Evolutionary conservation across 371 early-diverging fungal genomes (phyloP).

Genomic region (Furculomyces boomerangus): DNA sequence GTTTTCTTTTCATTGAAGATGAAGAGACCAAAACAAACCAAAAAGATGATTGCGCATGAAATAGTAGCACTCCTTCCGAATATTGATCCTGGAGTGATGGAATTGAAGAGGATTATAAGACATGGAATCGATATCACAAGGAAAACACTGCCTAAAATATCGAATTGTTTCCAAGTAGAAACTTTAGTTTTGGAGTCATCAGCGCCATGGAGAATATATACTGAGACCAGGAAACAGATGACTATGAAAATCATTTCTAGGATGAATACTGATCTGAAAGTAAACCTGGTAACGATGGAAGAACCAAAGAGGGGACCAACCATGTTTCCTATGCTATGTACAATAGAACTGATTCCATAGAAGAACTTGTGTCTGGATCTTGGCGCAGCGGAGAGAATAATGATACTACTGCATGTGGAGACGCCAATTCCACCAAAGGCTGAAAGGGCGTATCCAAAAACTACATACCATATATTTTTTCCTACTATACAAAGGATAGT

Average conservation of each 20-base stretch:
- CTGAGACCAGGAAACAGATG: neutral
- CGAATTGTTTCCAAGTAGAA: neutral
- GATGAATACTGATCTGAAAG: neutral
- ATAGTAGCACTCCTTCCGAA: neutral
- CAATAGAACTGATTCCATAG: neutral
- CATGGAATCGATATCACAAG: neutral
- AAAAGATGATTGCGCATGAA: neutral
- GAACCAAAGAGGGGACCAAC: conserved; percentile 1
- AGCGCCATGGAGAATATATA: neutral
- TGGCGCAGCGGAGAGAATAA: neutral
- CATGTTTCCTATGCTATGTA: neutral
- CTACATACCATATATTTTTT: neutral
- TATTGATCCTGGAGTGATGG: neutral
- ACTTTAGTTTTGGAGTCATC: neutral
- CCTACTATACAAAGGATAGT: neutral
- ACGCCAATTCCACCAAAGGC: neutral
- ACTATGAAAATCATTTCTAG: neutral
- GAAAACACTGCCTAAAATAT: neutral
- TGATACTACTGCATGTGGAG: neutral
- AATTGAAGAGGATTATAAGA: neutral
- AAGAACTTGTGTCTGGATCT: neutral
- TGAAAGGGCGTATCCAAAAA: neutral
- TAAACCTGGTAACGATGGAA: neutral
- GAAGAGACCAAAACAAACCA: neutral
- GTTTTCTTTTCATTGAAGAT: neutral